These are phyloP conservation scores for Pseudognaphalium luteoalbum DNA, from an alignment of 129 eudicot genomes.

Conservation along the genomic window DNA sequence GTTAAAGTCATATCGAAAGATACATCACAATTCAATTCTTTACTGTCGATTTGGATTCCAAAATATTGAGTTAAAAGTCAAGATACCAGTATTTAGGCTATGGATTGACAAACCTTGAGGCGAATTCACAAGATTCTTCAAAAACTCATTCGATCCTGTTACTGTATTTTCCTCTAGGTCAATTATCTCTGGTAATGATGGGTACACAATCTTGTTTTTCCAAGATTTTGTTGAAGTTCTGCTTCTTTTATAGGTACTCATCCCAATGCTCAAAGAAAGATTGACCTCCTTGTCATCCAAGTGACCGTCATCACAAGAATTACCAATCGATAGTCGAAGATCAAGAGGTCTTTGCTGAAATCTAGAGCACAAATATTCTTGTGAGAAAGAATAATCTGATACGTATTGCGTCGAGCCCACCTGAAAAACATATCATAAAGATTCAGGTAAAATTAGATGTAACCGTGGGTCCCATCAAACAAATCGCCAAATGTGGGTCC, in stretches of 20 bases:
- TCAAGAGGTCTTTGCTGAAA: constrained; percentile 32
- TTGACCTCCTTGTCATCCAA: constrained; percentile 40
- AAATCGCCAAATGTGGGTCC: not conserved
- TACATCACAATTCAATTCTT: not conserved
- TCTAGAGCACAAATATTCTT: constrained; percentile 26
- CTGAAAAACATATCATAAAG: constrained; percentile 33
- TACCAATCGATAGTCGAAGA: constrained; percentile 32
- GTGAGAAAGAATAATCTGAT: not conserved
- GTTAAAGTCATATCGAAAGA: not conserved
- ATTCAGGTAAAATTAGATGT: constrained; percentile 13
- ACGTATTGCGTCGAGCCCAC: constrained; percentile 30
- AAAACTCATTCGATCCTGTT: constrained; percentile 18
- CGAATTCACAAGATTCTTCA: constrained; percentile 6
- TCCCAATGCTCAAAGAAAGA: constrained; percentile 52
- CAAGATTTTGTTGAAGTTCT: constrained; percentile 19
- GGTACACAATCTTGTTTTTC: constrained; percentile 29
- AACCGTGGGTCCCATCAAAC: not conserved
- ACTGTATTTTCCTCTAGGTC: constrained; percentile 49
- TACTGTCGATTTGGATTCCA: not conserved
- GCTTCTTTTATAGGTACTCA: constrained; percentile 30
- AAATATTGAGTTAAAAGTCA: constrained; percentile 9
- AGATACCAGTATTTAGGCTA: not conserved
- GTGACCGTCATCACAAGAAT: constrained; percentile 20
- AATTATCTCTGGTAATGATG: constrained; percentile 30
- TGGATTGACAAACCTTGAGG: constrained; percentile 27